Base-by-base conservation (phyloP, 1,139 yeast species). In the Scheffersomyces illinoinensis region DNA sequence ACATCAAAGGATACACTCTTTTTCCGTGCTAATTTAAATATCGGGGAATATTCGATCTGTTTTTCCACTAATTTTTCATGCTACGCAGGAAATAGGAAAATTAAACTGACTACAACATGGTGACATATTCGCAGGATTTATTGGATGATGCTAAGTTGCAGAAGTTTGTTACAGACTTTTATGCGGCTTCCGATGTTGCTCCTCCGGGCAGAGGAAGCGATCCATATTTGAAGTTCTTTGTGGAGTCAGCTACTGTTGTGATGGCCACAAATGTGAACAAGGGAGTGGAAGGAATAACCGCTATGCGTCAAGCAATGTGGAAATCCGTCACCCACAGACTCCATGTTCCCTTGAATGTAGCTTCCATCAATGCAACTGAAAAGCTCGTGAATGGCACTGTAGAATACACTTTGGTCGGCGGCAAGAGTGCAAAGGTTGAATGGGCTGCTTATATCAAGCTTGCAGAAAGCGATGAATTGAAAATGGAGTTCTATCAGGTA, bases 271-370 rank as follows among this genome's bases (percentile, higher is more conserved):
- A 56, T 19, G 58, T 57, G 54, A 61, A 61, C 3, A 52, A 56
- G 10, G 67, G 65, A 1, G 58, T 54, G 8, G 54, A 52, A 17
- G 67, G 61, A 47, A 69, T 71, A 17, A 59, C 61, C 0, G 57
- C 56, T 12, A 54, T 68, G 55, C 62, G 74, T 56, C 62, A 64
- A 46, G 65, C 59, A 5, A 68, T 71, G 70, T 71, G 74, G 74
- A 55, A 59, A 19, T 58, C 62, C 26, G 71, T 70, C 10, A 61
- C 66, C 4, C 54, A 62, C 23, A 62, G 73, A 54, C 69, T 65
- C 54, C 74, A 70, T 53, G 68, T 67, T n/a, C 68, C 68, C 12
- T 52, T 58, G 10, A 62, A 68, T 53, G 70, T 70, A 20, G 68
- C 66, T 39, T 57, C 56, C 14, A 60, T 68, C 24, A 50, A 56